A percentile compares a stretch with the other conserved stretches of the same genome.
Evolutionary conservation across 352 stramenopile species (phyloP).

Genomic region (Pythium phragmiticola): DNA sequence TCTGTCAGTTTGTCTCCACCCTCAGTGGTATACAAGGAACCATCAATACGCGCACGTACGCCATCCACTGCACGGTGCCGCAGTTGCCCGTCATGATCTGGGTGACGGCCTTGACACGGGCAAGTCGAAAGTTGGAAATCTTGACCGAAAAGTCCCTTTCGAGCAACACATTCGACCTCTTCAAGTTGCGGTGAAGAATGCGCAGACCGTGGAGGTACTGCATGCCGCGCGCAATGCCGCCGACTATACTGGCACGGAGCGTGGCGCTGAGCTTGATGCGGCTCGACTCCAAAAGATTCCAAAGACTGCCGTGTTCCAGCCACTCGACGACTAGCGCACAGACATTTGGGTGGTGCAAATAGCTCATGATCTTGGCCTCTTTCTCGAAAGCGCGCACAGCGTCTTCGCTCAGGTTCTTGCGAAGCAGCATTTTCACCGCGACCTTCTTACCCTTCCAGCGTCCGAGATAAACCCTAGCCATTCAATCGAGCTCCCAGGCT

Average conservation of each 20-base stretch:
- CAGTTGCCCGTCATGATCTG: constrained; percentile 92
- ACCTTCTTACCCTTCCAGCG: constrained; percentile 55
- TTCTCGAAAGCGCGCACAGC: constrained; percentile 75
- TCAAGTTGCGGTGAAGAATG: constrained; percentile 90
- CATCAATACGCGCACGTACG: constrained; percentile 72
- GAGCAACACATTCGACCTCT: constrained; percentile 89
- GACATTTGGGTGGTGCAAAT: constrained; percentile 96
- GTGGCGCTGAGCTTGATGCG: too few relatives aligned
- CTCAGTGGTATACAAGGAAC: too few relatives aligned
- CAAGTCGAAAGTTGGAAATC: constrained; percentile 91
- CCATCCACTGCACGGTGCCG: constrained; percentile 87
- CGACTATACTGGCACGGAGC: too few relatives aligned
- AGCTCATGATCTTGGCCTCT: constrained; percentile 84
- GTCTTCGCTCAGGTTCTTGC: constrained; percentile 66
- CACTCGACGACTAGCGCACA: too few relatives aligned
- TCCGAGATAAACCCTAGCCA: constrained; percentile 59
- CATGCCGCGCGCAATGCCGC: constrained; percentile 87
- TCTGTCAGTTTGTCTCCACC: background rate
- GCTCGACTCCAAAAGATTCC: too few relatives aligned
- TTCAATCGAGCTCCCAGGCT: constrained; percentile 42
- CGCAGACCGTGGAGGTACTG: constrained; percentile 86
- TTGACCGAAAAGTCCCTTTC: constrained; percentile 84
- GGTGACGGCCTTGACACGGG: constrained; percentile 89
- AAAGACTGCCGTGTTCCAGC: too few relatives aligned
- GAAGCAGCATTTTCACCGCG: constrained; percentile 75